A percentile compares a stretch with the other conserved stretches of the same genome.
phyloP scores from a whole-genome alignment of 2,329 filamentous ascomycete species.

The Calonectria multiphialidica region DNA sequence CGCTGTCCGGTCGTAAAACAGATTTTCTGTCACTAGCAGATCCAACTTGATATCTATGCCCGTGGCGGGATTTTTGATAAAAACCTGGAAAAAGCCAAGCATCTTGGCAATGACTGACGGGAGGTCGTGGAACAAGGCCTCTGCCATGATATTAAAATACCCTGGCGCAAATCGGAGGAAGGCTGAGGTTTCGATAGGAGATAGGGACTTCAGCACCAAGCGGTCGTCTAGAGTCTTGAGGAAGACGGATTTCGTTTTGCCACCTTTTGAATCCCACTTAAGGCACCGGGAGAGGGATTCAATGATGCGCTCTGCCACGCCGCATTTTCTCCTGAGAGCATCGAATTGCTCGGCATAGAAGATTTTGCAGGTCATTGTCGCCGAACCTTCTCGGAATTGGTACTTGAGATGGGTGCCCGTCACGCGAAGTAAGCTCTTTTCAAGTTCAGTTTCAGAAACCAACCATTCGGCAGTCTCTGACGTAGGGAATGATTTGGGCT shows the following conservation, averaged over 20 bases:
- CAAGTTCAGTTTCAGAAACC: constrained; percentile 78
- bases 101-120: constrained; percentile 99
- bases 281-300: constrained; percentile 95
- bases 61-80: constrained; percentile 94
- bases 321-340: constrained; percentile 91
- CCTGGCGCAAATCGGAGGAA: constrained; percentile 96
- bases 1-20: constrained; percentile 94
- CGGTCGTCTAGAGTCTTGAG: constrained; percentile 96
- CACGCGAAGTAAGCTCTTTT: constrained; percentile 84
- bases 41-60: constrained; percentile 96
- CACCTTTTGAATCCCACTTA: constrained; percentile 98
- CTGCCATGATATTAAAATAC: constrained; percentile 97
- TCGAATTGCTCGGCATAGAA: constrained; percentile 99
- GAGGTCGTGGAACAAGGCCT: constrained; percentile 93
- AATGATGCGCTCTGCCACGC: constrained; percentile 91
- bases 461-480: constrained; percentile 54
- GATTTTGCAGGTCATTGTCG: constrained; percentile 97
- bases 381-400: constrained; percentile 93
- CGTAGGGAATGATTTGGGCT: constrained; percentile 45
- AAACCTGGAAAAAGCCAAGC: constrained; percentile 97
- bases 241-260: constrained; percentile 98
- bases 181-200: constrained; percentile 90
- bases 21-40: constrained; percentile 94
- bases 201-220: constrained; percentile 91
- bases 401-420: constrained; percentile 96